A percentile compares a stretch with the other conserved stretches of the same genome.
These are phyloP conservation scores for Pythium brachiatum DNA, from an alignment of 352 stramenopile species.

Conservation along the genomic window DNA sequence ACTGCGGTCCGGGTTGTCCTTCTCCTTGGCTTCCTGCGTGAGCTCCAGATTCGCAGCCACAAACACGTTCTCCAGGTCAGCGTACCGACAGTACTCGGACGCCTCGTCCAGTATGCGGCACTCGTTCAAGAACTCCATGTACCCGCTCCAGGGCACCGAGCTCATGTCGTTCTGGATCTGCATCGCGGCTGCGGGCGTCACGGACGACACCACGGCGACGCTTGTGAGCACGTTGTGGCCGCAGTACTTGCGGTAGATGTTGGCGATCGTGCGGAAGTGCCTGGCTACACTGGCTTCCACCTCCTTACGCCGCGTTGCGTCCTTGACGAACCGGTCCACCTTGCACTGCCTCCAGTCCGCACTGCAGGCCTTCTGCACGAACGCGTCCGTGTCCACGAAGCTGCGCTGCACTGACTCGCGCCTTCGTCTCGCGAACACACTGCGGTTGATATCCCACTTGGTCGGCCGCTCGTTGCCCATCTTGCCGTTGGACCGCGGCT, in stretches of 20 bases:
- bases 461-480: conserved; percentile 33
- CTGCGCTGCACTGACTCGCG: conserved; percentile 58
- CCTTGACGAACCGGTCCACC: conserved; percentile 72
- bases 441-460: conserved; percentile 81
- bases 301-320: conserved; percentile 48
- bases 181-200: conserved; percentile 37
- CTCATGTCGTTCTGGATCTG: conserved; percentile 70
- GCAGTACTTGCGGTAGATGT: conserved; percentile 66
- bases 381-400: conserved; percentile 66
- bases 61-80: conserved; percentile 80
- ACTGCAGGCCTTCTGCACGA: conserved; percentile 59
- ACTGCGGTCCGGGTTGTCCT: conserved; percentile 75
- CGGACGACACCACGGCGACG: conserved; percentile 35
- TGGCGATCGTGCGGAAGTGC: conserved; percentile 56
- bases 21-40: conserved; percentile 73
- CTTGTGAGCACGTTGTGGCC: conserved; percentile 59
- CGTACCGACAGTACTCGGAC: conserved; percentile 62
- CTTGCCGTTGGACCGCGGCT: conserved; percentile 50
- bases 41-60: conserved; percentile 77
- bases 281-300: conserved; percentile 50
- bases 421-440: conserved; percentile 59
- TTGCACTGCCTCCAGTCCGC: conserved; percentile 78
- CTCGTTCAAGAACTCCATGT: conserved; percentile 66
- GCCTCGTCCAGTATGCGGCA: conserved; percentile 59
- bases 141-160: conserved; percentile 68